These are phyloP conservation scores for Penicillium brevicompactum DNA, from an alignment of 2,329 filamentous ascomycete genomes.

Conservation along the genomic window DNA sequence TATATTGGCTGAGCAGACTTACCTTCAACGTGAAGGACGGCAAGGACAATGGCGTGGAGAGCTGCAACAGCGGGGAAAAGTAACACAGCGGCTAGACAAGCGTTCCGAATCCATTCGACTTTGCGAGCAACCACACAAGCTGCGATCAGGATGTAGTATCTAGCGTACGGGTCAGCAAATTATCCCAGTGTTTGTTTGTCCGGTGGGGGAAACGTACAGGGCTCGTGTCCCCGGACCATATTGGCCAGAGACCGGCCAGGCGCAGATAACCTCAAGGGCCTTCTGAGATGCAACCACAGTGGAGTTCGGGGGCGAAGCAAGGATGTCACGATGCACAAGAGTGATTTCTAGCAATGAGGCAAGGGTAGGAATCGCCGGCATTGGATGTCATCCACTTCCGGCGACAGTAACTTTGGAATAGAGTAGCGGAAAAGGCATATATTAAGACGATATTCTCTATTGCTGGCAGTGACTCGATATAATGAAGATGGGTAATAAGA, in stretches of 20 bases:
- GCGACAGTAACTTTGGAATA: not conserved
- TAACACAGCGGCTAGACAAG: conserved; percentile 64
- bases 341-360: conserved; percentile 6
- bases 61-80: conserved; percentile 66
- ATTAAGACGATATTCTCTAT: not conserved
- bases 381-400: conserved; percentile 15
- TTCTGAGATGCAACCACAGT: conserved; percentile 13
- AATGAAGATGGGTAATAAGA: not conserved
- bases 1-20: conserved; percentile 24
- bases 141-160: conserved; percentile 66
- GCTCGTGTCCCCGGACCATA: conserved; percentile 45
- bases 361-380: conserved; percentile 22
- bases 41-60: conserved; percentile 64
- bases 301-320: conserved; percentile 20
- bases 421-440: conserved; percentile 11
- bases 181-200: not conserved
- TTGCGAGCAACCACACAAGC: conserved; percentile 66
- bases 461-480: not conserved
- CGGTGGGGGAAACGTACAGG: conserved; percentile 33
- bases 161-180: conserved; percentile 28
- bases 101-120: conserved; percentile 62
- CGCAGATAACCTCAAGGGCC: conserved; percentile 41
- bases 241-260: conserved; percentile 48
- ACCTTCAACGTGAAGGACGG: conserved; percentile 62
- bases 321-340: conserved; percentile 17